phyloP scores from a whole-genome alignment of 805 yeast genomes.

The Allodekkera sacchari region DNA sequence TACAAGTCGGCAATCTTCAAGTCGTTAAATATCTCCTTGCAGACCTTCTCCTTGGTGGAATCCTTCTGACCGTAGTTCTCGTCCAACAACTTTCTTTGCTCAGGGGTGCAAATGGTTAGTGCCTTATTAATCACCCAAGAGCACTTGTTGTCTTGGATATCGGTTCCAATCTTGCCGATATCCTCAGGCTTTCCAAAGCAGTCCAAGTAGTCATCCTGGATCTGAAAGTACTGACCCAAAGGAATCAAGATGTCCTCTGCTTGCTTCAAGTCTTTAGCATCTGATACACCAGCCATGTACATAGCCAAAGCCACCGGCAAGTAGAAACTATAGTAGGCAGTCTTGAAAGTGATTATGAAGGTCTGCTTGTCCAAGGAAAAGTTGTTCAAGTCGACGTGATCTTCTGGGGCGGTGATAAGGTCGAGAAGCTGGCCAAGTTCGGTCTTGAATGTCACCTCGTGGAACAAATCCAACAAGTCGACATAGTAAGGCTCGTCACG shows the following conservation, averaged over 20 bases:
- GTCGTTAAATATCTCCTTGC: slow-evolving; percentile 67
- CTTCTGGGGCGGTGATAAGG: slow-evolving; percentile 95
- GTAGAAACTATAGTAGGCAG: slow-evolving; percentile 96
- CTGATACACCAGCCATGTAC: slow-evolving; percentile 77
- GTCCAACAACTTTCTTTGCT: slow-evolving; percentile 77
- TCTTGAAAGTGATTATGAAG: slow-evolving; percentile 91
- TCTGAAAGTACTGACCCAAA: slow-evolving; percentile 96
- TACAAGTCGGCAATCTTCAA: slow-evolving; percentile 65
- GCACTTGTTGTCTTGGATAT: slow-evolving; percentile 96
- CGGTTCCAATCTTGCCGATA: slow-evolving; percentile 98
- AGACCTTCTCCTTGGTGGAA: slow-evolving; percentile 52
- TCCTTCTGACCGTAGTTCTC: slow-evolving; percentile 86
- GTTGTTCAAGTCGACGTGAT: slow-evolving; percentile 78
- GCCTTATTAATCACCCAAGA: slow-evolving; percentile 97
- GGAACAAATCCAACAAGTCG: slow-evolving; percentile 88
- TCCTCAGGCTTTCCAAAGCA: slow-evolving; percentile 96
- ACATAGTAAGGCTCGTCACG: slow-evolving; percentile 73
- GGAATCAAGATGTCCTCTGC: slow-evolving; percentile 84
- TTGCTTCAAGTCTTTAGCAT: slow-evolving; percentile 73
- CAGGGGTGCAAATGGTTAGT: slow-evolving; percentile 63
- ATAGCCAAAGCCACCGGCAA: slow-evolving; percentile 96
- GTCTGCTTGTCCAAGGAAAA: slow-evolving; percentile 87
- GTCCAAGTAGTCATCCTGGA: slow-evolving; percentile 95
- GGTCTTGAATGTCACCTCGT: slow-evolving; percentile 95
- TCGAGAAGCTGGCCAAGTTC: slow-evolving; percentile 96